Evolutionary conservation across 1,139 yeast species (phyloP), one percentile per base, ranked within the genome.

Genomic region (Geotrichum siamense): DNA sequence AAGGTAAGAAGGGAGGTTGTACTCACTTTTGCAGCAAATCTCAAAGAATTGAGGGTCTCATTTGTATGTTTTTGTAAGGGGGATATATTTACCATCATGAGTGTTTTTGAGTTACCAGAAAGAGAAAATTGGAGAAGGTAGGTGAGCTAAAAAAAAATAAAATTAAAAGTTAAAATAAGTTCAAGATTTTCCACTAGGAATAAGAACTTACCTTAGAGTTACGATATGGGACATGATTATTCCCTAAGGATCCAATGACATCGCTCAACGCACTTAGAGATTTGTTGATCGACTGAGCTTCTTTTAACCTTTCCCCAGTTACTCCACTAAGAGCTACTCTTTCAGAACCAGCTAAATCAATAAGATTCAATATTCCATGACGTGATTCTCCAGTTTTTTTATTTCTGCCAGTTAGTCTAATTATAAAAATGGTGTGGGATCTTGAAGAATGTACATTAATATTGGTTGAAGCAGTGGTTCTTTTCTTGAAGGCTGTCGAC

Each of bases 11-110:
- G n/a, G n/a, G n/a, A n/a, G n/a, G n/a, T n/a, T n/a, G n/a, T 3
- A n/a, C 41, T 21, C 36, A 41, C 70, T 52, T 86, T 85, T 5
- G 87, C 76, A 0, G 97, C 97, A 69, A 91, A 91, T 43, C 97
- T 68, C 46, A 91, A 68, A 0, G 96, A 85, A 56, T 85, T 86
- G 22, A 89, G 57, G 0, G 95, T 82, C 59, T 91, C 98, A 53
- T 71, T 76, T 41, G 79, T 71, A 60, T 84, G 84, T 23, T 65
- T 65, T 20, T 61, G 63, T 38, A 74, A 63, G 3, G 95, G 89
- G 1, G 96, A 83, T 5, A 89, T 72, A 55, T 86, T 89, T 6
- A 87, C 96, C 69, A 91, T 82, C 96, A 91, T 87, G 47, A 91
- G 69, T 0, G 96, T 87, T 60, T 89, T 91, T 1, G 95, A 83